These are phyloP conservation scores for Protea cynaroides DNA, from an alignment of 164 flowering plant genomes.

Conservation along the genomic window DNA sequence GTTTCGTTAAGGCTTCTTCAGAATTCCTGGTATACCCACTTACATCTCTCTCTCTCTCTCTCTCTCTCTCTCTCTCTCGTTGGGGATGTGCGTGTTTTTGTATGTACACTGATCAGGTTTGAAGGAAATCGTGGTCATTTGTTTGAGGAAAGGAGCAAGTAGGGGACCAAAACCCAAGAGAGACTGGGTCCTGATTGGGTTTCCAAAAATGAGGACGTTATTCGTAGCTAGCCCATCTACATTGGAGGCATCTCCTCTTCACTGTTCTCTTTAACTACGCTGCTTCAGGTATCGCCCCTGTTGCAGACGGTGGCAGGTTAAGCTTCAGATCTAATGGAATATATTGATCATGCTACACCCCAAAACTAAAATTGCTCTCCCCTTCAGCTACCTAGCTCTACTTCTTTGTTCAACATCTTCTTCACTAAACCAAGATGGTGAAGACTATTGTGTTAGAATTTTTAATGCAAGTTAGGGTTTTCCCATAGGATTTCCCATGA, in stretches of 20 bases:
- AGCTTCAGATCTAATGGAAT: no score
- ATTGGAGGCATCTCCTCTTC: constrained; percentile 64
- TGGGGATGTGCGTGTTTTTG: no score
- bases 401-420: no score
- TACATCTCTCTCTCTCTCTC: not conserved
- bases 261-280: constrained; percentile 80
- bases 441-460: no score
- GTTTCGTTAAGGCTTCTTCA: constrained; percentile 29
- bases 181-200: constrained; percentile 73
- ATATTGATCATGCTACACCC: no score
- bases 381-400: no score
- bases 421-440: no score
- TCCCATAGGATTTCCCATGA: no score
- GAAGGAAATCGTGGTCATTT: not conserved
- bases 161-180: constrained; percentile 59
- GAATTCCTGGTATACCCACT: constrained; percentile 22
- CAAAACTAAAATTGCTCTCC: no score
- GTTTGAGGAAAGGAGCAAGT: constrained; percentile 12
- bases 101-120: not conserved
- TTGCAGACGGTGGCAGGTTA: constrained; percentile 94
- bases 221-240: constrained; percentile 68
- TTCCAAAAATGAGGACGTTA: constrained; percentile 52
- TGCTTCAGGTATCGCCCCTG: constrained; percentile 81
- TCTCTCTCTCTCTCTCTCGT: no score
- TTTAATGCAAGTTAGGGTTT: no score